These are phyloP conservation scores for Tylopilus orsonianus DNA, from an alignment of 1,284 basidiomycete species.

Conservation along the genomic window DNA sequence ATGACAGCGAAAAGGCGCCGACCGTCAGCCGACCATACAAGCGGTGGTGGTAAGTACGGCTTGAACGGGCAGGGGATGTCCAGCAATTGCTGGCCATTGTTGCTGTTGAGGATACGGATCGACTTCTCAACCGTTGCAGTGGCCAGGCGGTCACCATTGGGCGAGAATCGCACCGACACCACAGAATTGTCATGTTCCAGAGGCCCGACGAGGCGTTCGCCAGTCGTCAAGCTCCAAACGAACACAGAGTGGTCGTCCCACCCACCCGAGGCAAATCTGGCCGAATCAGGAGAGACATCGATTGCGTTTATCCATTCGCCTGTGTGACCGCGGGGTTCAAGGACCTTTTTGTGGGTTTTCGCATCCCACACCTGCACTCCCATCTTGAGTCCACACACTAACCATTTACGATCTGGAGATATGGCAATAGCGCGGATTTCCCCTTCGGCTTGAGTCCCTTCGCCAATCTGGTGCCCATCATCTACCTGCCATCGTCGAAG, in stretches of 20 bases:
- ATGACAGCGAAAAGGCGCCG: not conserved
- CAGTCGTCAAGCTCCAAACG: not conserved
- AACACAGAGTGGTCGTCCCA: not conserved
- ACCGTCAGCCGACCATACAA: not conserved
- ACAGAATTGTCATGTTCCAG: not conserved
- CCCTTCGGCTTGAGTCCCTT: not conserved
- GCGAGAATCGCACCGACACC: not conserved
- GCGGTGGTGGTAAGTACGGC: not conserved
- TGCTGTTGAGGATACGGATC: not conserved
- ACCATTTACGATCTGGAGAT: not conserved
- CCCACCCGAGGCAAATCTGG: not conserved
- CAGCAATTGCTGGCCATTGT: not conserved
- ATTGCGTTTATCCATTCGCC: not conserved
- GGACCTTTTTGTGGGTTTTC: not conserved
- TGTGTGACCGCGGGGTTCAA: not conserved
- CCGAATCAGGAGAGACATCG: not conserved
- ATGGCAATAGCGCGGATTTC: not conserved
- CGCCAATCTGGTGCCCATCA: not conserved
- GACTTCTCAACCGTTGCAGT: not conserved
- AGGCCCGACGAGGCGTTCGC: not conserved
- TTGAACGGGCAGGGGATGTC: not conserved
- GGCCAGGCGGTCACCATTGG: not conserved
- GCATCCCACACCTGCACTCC: not conserved
- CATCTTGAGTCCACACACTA: not conserved
- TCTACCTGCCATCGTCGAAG: not conserved